Evolutionary conservation across 2,329 filamentous ascomycete species (phyloP), one percentile per base, ranked within the genome.

Genomic region (Thelonectria olida): DNA sequence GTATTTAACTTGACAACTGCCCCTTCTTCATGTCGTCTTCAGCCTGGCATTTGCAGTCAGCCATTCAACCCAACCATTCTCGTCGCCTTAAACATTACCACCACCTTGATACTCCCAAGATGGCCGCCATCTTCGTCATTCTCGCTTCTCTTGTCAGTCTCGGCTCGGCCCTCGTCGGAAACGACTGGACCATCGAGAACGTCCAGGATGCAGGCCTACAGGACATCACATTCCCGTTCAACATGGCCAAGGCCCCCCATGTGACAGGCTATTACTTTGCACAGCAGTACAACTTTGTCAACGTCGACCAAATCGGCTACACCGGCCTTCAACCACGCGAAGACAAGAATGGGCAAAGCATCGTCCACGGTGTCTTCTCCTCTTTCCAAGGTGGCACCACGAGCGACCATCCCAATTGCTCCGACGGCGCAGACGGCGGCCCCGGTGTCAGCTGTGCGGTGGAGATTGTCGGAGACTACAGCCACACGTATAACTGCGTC

Each of bases 341-440:
- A 5, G 61, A 69, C 49, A 4, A 8, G 7, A 39, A 65, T 5
- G 62, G 65, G 22, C 34, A 55, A 9, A 55, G 42, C 17, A 55
- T 62, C 13, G 48, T 71, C 22, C 68, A 65, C 39, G 66, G 39
- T 22, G 63, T 64, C 54, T 72, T 69, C 58, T 71, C 70, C 7
- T 62, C 63, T 3, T 72, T 70, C 48, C 49, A 61, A 13, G 20
- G 5, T 1, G 66, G 65, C 20, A 61, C 68, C 5, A 71, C 53
- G 1, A 62, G 63, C 2, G 19, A 9, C 7, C 53, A 71, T 25
- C 13, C 54, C 0, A 67, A 68, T 31, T 72, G 73, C 67, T 2
- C 67, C 44, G 1, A 66, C 49, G 56, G 72, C 27, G 66, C 74
- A 58, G 66, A 76, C 52, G 58, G 69, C 58, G 47, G 71, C 42